Evolutionary conservation across 345 rosid genomes (phyloP).

Genomic region (Passiflora organensis): DNA sequence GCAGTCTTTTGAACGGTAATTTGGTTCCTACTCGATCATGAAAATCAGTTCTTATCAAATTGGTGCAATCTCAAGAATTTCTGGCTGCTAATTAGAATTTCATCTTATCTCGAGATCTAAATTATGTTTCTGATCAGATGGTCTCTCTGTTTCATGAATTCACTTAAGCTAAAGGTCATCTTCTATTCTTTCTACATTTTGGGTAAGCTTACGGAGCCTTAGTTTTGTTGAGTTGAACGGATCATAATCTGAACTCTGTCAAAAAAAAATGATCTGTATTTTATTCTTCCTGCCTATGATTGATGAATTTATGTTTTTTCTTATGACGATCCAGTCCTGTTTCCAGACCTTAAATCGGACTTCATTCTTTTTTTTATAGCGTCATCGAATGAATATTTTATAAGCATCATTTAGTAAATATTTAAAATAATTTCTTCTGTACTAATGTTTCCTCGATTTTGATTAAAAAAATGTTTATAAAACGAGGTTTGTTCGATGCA

Average conservation of each 20-base stretch:
- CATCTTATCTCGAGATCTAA: conserved; percentile 18
- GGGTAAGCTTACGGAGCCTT: neutral
- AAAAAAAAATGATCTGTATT: no score
- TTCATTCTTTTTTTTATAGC: neutral
- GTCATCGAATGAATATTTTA: no score
- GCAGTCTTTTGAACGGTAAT: conserved; percentile 1
- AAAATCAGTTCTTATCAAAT: no score
- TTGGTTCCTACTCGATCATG: conserved; percentile 3
- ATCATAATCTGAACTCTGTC: neutral
- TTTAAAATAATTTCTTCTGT: neutral
- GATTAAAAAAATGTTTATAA: neutral
- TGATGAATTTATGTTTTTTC: neutral
- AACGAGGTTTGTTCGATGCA: neutral
- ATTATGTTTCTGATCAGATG: neutral
- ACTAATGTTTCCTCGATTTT: neutral
- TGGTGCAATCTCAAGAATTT: neutral
- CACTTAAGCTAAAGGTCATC: neutral
- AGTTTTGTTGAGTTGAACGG: neutral
- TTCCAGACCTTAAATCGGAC: neutral
- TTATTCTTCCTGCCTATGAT: neutral
- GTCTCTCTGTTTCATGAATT: neutral
- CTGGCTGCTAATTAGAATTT: conserved; percentile 4
- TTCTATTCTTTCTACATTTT: neutral
- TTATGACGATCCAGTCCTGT: neutral
- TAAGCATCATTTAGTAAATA: neutral